Evolutionary conservation across 345 rosid genomes (phyloP).

Genomic region (Acer saccharum): DNA sequence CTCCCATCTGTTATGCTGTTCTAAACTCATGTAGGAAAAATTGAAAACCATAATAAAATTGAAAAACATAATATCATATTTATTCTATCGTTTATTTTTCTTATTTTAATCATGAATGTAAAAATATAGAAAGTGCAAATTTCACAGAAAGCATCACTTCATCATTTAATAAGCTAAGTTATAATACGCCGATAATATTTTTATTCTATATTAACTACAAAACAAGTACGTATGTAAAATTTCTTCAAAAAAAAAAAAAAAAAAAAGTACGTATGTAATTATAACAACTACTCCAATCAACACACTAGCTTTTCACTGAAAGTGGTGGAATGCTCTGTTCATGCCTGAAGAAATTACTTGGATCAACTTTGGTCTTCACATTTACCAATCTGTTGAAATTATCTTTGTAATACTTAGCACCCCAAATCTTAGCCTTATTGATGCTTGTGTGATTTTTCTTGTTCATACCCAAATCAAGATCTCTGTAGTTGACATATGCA

Average conservation of each 20-base stretch:
- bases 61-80: too few relatives aligned
- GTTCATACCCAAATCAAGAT: constrained; percentile 12
- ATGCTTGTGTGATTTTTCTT: not conserved
- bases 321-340: constrained; percentile 30
- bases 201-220: not conserved
- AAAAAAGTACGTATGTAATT: too few relatives aligned
- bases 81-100: too few relatives aligned
- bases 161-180: too few relatives aligned
- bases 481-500: constrained; percentile 35
- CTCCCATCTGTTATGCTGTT: too few relatives aligned
- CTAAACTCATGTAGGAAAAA: too few relatives aligned
- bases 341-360: constrained; percentile 19
- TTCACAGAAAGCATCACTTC: too few relatives aligned
- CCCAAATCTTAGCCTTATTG: constrained; percentile 10
- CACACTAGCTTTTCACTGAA: not conserved
- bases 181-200: too few relatives aligned
- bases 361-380: constrained; percentile 23
- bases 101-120: too few relatives aligned
- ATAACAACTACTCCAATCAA: not conserved
- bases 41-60: too few relatives aligned
- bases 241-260: too few relatives aligned
- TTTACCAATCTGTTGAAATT: constrained; percentile 19
- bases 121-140: too few relatives aligned
- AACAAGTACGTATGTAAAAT: not conserved
- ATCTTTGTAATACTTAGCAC: constrained; percentile 14